Base-by-base conservation (phyloP, 2,329 filamentous ascomycete genomes). In the Ascochyta rabiei region DNA sequence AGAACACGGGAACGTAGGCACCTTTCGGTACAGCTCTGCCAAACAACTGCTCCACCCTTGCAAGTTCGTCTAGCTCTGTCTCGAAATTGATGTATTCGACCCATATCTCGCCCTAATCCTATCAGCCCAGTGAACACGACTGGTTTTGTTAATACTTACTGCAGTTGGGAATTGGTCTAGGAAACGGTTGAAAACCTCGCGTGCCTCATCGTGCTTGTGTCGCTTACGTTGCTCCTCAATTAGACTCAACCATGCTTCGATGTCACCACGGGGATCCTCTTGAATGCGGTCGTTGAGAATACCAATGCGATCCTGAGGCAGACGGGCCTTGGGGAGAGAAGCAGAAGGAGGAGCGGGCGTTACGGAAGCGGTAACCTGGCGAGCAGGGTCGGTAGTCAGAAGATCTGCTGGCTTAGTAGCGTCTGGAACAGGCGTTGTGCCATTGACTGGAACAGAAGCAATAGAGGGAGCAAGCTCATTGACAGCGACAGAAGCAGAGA, bases 21-120 rank as follows among this genome's bases (percentile, higher is more conserved):
- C 95, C 88, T 8, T 84, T 84, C 64, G 91, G 82, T 34, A 99
- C 84, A 28, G 89, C 92, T 63, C 86, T 85, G 60, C 86, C 86
- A 74, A 99, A 96, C 19, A 99, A 87, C 47, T 86, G 82, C 74
- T 97, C 93, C 15, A 96, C 87, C 41, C 86, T 86, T 53, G 83
- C 82, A 56, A 95, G 89, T 61, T 96, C 90, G 66, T 96, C 91
- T 53, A 92, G 82, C 61, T 91, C 88, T 26, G 96, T 84, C 76
- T 99, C 95, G 86, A 97, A 90, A 61, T 90, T 88, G 40, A 92
- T 86, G 76, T 93, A 97, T 41, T 88, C 85, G 35, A 92, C 87
- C 93, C 93, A 99, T 72, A 96, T 84, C 59, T 96, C 91, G 56
- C 91, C 93, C 95, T 98, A 66, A 45, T 35, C 23, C 91, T 96